These are phyloP conservation scores for Verticillium albo-atrum DNA, from an alignment of 2,329 filamentous ascomycete species.

Conservation along the genomic window DNA sequence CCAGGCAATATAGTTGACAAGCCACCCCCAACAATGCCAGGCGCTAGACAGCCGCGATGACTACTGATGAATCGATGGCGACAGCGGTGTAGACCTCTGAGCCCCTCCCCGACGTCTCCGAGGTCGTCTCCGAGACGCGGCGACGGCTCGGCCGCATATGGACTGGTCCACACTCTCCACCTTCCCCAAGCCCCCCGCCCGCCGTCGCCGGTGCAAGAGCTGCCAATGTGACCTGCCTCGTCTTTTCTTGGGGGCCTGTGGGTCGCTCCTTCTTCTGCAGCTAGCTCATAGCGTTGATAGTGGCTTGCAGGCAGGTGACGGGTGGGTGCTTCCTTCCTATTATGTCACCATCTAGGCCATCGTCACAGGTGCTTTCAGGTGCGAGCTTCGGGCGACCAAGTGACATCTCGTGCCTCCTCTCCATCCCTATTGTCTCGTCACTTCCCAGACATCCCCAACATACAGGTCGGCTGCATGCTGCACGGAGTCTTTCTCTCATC, in stretches of 20 bases:
- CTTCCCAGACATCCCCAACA: neutral
- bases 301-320: neutral
- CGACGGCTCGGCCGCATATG: neutral
- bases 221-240: neutral
- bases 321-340: neutral
- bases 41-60: neutral
- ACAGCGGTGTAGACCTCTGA: neutral
- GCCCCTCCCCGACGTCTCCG: neutral
- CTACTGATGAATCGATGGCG: neutral
- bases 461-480: neutral
- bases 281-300: neutral
- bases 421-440: neutral
- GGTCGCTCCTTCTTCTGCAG: neutral
- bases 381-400: neutral
- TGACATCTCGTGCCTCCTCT: neutral
- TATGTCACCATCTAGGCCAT: neutral
- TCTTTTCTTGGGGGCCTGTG: neutral
- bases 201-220: neutral
- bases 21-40: neutral
- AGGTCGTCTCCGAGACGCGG: neutral
- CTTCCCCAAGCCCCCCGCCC: neutral
- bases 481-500: neutral
- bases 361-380: neutral
- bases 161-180: neutral
- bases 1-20: neutral